Evolutionary conservation across 345 rosid genomes (phyloP).

Genomic region (Gossypium sturtianum): DNA sequence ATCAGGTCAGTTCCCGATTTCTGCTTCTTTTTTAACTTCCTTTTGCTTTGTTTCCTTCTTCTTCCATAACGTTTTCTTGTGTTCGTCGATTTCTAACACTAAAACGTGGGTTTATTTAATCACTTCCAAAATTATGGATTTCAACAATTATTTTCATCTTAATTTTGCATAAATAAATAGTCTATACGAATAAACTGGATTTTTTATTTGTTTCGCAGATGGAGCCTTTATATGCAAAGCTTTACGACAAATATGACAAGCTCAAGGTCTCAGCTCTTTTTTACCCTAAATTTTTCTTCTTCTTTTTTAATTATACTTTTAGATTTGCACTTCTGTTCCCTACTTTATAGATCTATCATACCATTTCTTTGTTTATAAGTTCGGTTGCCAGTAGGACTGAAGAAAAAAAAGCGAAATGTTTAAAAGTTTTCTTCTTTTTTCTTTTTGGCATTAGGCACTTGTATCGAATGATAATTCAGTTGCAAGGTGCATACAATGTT

Average conservation of each 20-base stretch:
- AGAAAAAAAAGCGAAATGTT: background rate
- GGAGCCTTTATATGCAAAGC: slow-evolving; percentile 72
- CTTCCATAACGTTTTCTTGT: background rate
- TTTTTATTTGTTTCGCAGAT: slow-evolving; percentile 29
- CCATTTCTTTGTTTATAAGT: background rate
- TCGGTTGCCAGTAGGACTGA: background rate
- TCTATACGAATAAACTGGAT: background rate
- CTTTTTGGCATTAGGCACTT: background rate
- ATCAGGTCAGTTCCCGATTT: too few relatives aligned
- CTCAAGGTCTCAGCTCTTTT: slow-evolving; percentile 37
- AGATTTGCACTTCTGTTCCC: background rate
- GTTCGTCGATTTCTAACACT: background rate
- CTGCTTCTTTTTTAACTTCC: background rate
- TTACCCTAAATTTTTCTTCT: background rate
- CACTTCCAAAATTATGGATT: background rate
- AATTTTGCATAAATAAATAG: background rate
- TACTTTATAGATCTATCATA: background rate
- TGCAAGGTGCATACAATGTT: background rate
- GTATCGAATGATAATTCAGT: background rate
- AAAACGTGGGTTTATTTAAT: slow-evolving; percentile 2
- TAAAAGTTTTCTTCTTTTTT: background rate
- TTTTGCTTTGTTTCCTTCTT: background rate
- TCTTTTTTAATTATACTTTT: background rate
- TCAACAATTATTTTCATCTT: background rate
- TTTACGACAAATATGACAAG: slow-evolving; percentile 54